Base-by-base conservation (phyloP, 148 eudicot genomes). In the Diospyros lotus region DNA sequence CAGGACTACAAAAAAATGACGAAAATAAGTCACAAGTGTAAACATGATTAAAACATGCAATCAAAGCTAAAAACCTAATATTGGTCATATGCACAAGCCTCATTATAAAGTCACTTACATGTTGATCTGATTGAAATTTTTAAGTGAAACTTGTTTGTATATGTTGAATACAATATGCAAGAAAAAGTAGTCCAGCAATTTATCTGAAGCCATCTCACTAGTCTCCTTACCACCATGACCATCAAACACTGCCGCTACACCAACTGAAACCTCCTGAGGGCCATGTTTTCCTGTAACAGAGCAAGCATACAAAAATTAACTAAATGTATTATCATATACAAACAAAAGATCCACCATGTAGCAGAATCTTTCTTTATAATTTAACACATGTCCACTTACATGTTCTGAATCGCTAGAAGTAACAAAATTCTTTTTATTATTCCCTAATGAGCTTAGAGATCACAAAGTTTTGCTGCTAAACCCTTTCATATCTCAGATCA, bases 191-290 rank as follows among this genome's bases (percentile, higher is more conserved):
- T 76, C 80, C 58, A 78, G 13, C 5, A 84, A 71, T 40, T 69
- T 59, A 14, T 71, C 53, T 28, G 85, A 81, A 51, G 89, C 91
- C 81, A 85, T 68, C 64, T 83, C 89, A 84, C 89, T 85, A 6
- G 88, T 89, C 80, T 88, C 89, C 9, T 71, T 75, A 28, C 91
- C 89, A 46, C 89, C 89, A 78, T 85, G 91, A 15, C 89, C 89
- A 80, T 88, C 91, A 71, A 88, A 88, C 50, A 88, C 70, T 58
- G 89, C 89, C 40, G 80, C 87, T 59, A 88, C 13, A 72, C 86
- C 81, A 70, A 88, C 58, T 39, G 59, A 68, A 50, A 65, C 55
- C 45, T 80, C 83, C 79, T 81, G 72, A 42, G 58, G 63, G 68
- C 81, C 80, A 68, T 69, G 79, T 67, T 76, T 66, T 41, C 82